Percentiles rank a stretch among this genome's conserved stretches.
Evolutionary conservation across 306 rosid genomes (phyloP).

Genomic region (Cucurbita argyrosperma): DNA sequence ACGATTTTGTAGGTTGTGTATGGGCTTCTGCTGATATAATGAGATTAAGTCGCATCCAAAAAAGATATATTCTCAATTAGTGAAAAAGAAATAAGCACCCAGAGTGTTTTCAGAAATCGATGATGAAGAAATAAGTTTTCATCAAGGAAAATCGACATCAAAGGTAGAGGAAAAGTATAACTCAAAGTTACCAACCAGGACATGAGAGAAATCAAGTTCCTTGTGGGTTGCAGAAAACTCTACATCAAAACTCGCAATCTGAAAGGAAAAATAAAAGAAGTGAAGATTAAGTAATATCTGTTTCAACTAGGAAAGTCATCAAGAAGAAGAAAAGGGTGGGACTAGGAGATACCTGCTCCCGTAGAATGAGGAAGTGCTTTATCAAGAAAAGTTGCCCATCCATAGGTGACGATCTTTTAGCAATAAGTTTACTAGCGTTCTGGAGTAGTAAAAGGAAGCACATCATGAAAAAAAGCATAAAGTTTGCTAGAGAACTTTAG

Average conservation of each 20-base stretch:
- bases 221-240: slow-evolving; percentile 93
- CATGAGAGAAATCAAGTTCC: slow-evolving; percentile 97
- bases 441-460: slow-evolving; percentile 25
- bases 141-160: not conserved
- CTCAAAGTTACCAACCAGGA: slow-evolving; percentile 65
- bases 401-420: slow-evolving; percentile 81
- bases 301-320: slow-evolving; percentile 3
- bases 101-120: not conserved
- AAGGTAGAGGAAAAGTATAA: slow-evolving; percentile 12
- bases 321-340: not conserved
- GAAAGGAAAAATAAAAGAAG: slow-evolving; percentile 16
- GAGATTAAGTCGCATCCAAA: not conserved
- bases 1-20: not conserved
- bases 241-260: slow-evolving; percentile 90
- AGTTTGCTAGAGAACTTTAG: not conserved
- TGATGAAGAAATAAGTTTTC: not conserved
- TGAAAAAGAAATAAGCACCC: not conserved
- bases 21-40: not conserved
- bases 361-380: slow-evolving; percentile 82
- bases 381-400: slow-evolving; percentile 96
- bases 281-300: slow-evolving; percentile 5
- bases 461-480: slow-evolving; percentile 13
- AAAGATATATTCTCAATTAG: not conserved
- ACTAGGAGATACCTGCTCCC: slow-evolving; percentile 67
- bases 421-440: slow-evolving; percentile 89